These are phyloP conservation scores for Malus sylvestris DNA, from an alignment of 306 rosid genomes.

Conservation along the genomic window DNA sequence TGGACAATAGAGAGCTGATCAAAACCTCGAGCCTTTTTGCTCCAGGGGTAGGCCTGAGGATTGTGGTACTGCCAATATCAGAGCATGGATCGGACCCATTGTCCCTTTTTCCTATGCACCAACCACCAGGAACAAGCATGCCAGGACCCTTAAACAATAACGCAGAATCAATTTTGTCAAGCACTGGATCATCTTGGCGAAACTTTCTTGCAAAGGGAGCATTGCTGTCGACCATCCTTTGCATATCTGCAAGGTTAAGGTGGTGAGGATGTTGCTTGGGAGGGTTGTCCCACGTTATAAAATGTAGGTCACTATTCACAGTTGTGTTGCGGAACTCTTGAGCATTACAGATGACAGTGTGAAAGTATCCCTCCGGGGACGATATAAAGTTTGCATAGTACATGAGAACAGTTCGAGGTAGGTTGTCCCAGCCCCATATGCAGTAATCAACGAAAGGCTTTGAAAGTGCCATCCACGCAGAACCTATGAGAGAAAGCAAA, in stretches of 20 bases:
- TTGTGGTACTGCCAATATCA: conserved; percentile 39
- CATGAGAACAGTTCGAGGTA: conserved; percentile 91
- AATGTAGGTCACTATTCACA: conserved; percentile 89
- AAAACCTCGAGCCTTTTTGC: conserved; percentile 68
- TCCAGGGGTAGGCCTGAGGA: conserved; percentile 74
- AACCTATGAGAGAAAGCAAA: conserved; percentile 49
- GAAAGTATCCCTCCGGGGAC: conserved; percentile 97
- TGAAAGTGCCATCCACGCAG: conserved; percentile 98
- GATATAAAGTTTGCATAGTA: conserved; percentile 90
- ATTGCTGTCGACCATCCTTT: conserved; percentile 59
- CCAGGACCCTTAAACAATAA: conserved; percentile 53
- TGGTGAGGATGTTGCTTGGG: conserved; percentile 99
- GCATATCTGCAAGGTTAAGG: conserved; percentile 62
- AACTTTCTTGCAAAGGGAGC: conserved; percentile 96
- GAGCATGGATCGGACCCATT: conserved; percentile 88
- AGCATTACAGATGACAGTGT: conserved; percentile 90
- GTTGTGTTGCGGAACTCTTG: conserved; percentile 91
- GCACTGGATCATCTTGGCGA: conserved; percentile 66
- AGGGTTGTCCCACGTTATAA: conserved; percentile 97
- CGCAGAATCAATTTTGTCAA: conserved; percentile 64
- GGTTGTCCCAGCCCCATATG: conserved; percentile 99
- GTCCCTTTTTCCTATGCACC: conserved; percentile 83
- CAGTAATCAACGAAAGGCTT: conserved; percentile 83
- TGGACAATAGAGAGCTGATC: conserved; percentile 61
- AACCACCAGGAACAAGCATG: conserved; percentile 88